Conservation (phyloP, 2,329 filamentous ascomycete genomes). For the Colletotrichum sp. region DNA sequence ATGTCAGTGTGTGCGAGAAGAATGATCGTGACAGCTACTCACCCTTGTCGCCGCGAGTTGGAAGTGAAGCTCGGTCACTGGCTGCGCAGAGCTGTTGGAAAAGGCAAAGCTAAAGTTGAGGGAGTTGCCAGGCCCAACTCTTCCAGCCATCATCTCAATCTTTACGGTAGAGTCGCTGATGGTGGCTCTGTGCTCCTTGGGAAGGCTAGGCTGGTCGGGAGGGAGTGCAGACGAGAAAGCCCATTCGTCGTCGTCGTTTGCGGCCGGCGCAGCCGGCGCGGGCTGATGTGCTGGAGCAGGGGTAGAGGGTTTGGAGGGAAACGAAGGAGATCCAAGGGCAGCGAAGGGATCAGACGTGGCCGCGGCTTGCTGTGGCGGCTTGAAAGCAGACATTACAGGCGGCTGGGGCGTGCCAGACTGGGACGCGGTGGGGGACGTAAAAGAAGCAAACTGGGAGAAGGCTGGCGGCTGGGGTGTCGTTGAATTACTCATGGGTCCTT, state of each 20-base stretch:
- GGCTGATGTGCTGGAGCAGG: constrained; percentile 37
- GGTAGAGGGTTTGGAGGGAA: constrained; percentile 40
- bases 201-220: constrained; percentile 54
- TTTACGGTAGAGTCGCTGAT: constrained; percentile 75
- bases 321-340: constrained; percentile 45
- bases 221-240: constrained; percentile 89
- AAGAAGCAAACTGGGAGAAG: constrained; percentile 61
- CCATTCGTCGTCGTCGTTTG: constrained; percentile 87
- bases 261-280: constrained; percentile 30
- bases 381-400: constrained; percentile 48
- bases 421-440: constrained; percentile 57
- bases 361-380: constrained; percentile 45
- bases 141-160: constrained; percentile 74
- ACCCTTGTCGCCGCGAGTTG: constrained; percentile 95
- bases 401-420: constrained; percentile 60
- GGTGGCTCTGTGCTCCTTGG: constrained; percentile 66
- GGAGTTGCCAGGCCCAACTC: constrained; percentile 58
- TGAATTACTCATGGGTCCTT: constrained; percentile 34
- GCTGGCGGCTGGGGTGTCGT: constrained; percentile 47
- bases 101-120: constrained; percentile 81
- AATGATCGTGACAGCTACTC: constrained; percentile 25
- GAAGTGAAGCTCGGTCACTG: constrained; percentile 83
- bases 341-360: constrained; percentile 50
- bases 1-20: constrained; percentile 17
- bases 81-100: constrained; percentile 77